phyloP scores from a whole-genome alignment of 768 basidiomycete genomes.

The Tulasnella sp. region DNA sequence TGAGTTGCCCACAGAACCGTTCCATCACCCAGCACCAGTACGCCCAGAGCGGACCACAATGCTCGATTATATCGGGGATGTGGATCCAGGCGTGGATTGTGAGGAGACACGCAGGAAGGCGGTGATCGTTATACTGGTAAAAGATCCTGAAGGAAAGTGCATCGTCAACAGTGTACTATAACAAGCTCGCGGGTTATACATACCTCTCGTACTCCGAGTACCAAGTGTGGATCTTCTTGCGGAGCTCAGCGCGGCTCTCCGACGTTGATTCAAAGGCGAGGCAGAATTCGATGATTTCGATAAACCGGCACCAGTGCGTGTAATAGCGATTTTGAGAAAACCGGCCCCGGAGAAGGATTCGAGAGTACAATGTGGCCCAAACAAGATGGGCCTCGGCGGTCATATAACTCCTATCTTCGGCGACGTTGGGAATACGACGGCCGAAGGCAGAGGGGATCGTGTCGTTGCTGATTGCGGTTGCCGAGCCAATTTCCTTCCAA shows the following conservation, averaged over 20 bases:
- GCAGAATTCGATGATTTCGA: slow-evolving; percentile 46
- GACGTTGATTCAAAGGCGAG: slow-evolving; percentile 37
- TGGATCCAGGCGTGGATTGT: slow-evolving; percentile 15
- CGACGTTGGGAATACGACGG: slow-evolving; percentile 16
- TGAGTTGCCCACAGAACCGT: slow-evolving; percentile 19
- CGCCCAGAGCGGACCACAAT: slow-evolving; percentile 24
- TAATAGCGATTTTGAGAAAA: background rate
- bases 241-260: slow-evolving; percentile 44
- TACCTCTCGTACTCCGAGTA: slow-evolving; percentile 4
- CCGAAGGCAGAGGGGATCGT: slow-evolving; percentile 22
- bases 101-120: background rate
- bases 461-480: background rate
- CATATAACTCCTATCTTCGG: background rate
- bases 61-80: background rate
- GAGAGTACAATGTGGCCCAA: slow-evolving; percentile 1
- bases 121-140: background rate
- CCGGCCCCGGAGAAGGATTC: background rate
- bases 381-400: slow-evolving; percentile 11
- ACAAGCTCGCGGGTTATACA: no score
- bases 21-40: slow-evolving; percentile 30
- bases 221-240: slow-evolving; percentile 35
- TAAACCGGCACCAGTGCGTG: slow-evolving; percentile 50
- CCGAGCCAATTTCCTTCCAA: slow-evolving; percentile 19
- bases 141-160: background rate
- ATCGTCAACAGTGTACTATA: background rate